Evolutionary conservation across 192 early-diverging fungal species (phyloP).

Genomic region (Chytriomyces hyalinus): DNA sequence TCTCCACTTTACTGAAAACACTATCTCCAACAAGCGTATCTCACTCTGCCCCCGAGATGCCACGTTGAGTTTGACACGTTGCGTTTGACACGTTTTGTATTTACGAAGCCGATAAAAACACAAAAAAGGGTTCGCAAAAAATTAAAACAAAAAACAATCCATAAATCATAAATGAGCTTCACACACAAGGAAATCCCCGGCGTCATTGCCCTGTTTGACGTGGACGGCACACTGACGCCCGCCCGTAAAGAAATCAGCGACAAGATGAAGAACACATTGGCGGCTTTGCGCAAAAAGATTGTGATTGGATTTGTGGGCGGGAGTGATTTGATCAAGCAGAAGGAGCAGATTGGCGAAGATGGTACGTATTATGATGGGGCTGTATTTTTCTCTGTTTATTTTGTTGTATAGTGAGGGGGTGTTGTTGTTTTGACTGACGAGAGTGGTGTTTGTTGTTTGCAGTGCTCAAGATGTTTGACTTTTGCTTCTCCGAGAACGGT

Average conservation of each 20-base stretch:
- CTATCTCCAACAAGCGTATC: too few species aligned
- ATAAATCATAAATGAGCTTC: background rate
- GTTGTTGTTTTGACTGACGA: too few species aligned
- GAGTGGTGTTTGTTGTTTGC: too few species aligned
- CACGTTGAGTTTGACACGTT: too few species aligned
- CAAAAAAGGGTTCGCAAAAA: too few species aligned
- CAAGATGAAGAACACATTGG: conserved; percentile 78
- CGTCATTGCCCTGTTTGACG: conserved; percentile 57
- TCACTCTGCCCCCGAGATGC: too few species aligned
- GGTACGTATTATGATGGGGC: conserved; percentile 20
- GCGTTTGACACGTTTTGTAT: too few species aligned
- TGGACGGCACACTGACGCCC: conserved; percentile 96
- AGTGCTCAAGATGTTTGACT: conserved; percentile 85
- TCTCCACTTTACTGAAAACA: too few species aligned
- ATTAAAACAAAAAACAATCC: too few species aligned
- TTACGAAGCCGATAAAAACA: too few species aligned
- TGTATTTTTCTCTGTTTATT: too few species aligned
- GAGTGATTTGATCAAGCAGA: conserved; percentile 85
- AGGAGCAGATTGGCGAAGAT: conserved; percentile 89
- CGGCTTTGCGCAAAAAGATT: conserved; percentile 81
- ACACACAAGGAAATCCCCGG: conserved; percentile 17
- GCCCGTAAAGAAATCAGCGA: conserved; percentile 85
- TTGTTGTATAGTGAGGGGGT: too few species aligned
- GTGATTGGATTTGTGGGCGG: conserved; percentile 94
- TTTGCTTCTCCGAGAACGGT: conserved; percentile 96